A percentile compares a stretch with the other conserved stretches of the same genome.
phyloP scores from a whole-genome alignment of 495 filamentous ascomycete genomes.

The Talaromyces borbonicus region DNA sequence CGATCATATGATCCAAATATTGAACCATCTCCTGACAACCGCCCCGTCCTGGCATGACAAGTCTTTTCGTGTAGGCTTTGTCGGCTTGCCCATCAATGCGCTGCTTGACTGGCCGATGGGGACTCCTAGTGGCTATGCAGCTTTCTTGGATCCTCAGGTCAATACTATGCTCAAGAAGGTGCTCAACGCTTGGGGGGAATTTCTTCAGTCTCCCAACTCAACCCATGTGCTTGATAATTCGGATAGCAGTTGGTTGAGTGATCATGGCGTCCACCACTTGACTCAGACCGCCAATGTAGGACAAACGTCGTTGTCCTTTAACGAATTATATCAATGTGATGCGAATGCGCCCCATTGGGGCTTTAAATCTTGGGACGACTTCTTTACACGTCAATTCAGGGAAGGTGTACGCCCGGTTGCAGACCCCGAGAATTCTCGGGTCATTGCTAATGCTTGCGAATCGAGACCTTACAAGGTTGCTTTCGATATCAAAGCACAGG shows the following conservation, averaged over 20 bases:
- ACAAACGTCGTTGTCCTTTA: slow-evolving; percentile 11
- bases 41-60: slow-evolving; percentile 52
- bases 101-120: slow-evolving; percentile 68
- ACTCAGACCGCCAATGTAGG: slow-evolving; percentile 37
- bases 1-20: slow-evolving; percentile 50
- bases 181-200: slow-evolving; percentile 57
- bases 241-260: slow-evolving; percentile 52
- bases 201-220: slow-evolving; percentile 45
- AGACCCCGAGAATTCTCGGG: slow-evolving; percentile 27
- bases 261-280: slow-evolving; percentile 32
- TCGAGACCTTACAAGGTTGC: slow-evolving; percentile 32
- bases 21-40: slow-evolving; percentile 53
- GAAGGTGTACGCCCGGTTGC: slow-evolving; percentile 48
- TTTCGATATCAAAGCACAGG: slow-evolving; percentile 12
- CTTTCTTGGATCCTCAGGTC: slow-evolving; percentile 56
- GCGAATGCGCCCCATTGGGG: slow-evolving; percentile 34
- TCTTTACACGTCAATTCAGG: slow-evolving; percentile 57
- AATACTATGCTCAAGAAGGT: slow-evolving; percentile 60
- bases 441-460: slow-evolving; percentile 61
- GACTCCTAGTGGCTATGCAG: slow-evolving; percentile 54
- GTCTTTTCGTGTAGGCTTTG: slow-evolving; percentile 44
- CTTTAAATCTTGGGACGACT: slow-evolving; percentile 62
- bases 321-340: background rate
- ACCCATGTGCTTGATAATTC: slow-evolving; percentile 44
- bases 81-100: slow-evolving; percentile 58